A percentile compares a stretch with the other conserved stretches of the same genome.
Evolutionary conservation across 495 filamentous ascomycete species (phyloP).

Genomic region (Neurospora africana): DNA sequence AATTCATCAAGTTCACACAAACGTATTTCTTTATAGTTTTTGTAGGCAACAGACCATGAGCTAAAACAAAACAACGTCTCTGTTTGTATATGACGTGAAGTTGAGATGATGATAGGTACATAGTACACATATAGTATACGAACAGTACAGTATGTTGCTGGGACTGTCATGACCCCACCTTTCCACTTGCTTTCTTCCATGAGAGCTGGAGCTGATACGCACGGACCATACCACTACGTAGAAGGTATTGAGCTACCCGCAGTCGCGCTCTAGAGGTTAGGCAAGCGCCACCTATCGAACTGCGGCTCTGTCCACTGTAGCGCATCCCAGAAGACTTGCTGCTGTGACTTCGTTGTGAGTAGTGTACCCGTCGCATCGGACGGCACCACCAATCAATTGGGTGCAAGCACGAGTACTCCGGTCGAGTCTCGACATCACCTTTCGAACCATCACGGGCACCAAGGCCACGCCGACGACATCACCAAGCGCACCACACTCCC

Average conservation of each 20-base stretch:
- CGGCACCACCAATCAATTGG: background rate
- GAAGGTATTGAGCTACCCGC: background rate
- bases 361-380: background rate
- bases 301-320: background rate
- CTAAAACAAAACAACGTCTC: background rate
- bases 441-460: conserved; percentile 1
- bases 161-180: background rate
- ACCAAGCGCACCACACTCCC: conserved; percentile 1
- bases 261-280: background rate
- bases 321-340: background rate
- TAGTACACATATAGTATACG: background rate
- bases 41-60: background rate
- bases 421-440: background rate
- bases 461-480: conserved; percentile 1
- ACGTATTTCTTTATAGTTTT: background rate
- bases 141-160: background rate
- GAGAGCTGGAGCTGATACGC: background rate
- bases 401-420: background rate
- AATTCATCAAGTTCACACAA: background rate
- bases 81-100: background rate
- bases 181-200: background rate
- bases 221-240: background rate
- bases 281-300: background rate
- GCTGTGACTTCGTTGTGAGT: background rate
- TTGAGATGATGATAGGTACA: background rate